Evolutionary conservation across 2,329 filamentous ascomycete species (phyloP).

Genomic region (Hypoxylon rubiginosum): DNA sequence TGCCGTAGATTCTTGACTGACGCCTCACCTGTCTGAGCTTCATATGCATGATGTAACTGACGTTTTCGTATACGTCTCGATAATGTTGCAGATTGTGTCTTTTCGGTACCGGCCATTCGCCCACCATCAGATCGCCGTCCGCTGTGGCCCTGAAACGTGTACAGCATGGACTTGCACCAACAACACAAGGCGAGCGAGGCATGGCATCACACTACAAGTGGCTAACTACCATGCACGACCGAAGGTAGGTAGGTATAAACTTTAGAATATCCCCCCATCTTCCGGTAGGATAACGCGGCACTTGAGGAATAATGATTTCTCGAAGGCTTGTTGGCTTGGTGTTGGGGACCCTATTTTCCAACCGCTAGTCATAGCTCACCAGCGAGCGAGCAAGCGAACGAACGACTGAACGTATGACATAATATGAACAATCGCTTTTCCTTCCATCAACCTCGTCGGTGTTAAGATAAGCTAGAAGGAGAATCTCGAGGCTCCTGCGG

Average conservation of each 20-base stretch:
- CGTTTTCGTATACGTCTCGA: constrained; percentile 9
- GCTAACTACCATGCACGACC: constrained; percentile 2
- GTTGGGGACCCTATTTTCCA: constrained; percentile 6
- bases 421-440: constrained; percentile 8
- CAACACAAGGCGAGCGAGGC: constrained; percentile 4
- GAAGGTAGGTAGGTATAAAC: background rate
- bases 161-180: background rate
- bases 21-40: constrained; percentile 3
- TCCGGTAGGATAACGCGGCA: constrained; percentile 30
- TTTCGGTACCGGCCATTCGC: constrained; percentile 3
- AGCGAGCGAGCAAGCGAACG: no score
- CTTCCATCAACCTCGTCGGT: background rate
- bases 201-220: constrained; percentile 4
- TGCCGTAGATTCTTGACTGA: constrained; percentile 19
- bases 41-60: constrained; percentile 2
- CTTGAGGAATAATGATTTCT: constrained; percentile 11
- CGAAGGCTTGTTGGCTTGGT: constrained; percentile 13
- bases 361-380: background rate
- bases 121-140: constrained; percentile 7
- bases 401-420: constrained; percentile 24
- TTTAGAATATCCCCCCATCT: background rate
- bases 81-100: constrained; percentile 3
- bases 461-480: constrained; percentile 5
- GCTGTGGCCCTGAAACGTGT: constrained; percentile 15
- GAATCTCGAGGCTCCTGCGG: background rate